These are phyloP conservation scores for Diaporthe citrichinensis DNA, from an alignment of 2,329 filamentous ascomycete genomes.

Conservation along the genomic window DNA sequence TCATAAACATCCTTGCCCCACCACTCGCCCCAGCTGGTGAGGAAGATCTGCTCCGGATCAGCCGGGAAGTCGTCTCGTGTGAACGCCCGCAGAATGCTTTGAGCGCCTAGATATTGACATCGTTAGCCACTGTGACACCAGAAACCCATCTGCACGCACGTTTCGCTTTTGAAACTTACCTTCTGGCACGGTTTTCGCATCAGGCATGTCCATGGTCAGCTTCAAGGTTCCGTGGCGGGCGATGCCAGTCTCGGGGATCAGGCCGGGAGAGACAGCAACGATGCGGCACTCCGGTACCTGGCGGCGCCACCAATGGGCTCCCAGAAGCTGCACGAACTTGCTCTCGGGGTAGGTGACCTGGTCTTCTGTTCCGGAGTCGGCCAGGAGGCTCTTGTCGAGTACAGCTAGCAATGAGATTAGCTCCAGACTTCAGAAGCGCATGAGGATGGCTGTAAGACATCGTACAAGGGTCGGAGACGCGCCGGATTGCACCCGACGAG, in stretches of 20 bases:
- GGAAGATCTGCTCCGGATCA: slow-evolving; percentile 66
- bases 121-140: slow-evolving; percentile 38
- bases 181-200: slow-evolving; percentile 63
- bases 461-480: slow-evolving; percentile 55
- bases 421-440: neutral
- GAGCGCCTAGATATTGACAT: slow-evolving; percentile 53
- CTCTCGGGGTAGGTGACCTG: slow-evolving; percentile 56
- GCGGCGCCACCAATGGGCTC: slow-evolving; percentile 70
- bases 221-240: slow-evolving; percentile 49
- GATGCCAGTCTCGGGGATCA: slow-evolving; percentile 65
- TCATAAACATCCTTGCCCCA: slow-evolving; percentile 62
- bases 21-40: slow-evolving; percentile 71
- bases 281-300: slow-evolving; percentile 61
- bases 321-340: slow-evolving; percentile 66
- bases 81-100: slow-evolving; percentile 61
- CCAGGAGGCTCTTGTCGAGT: slow-evolving; percentile 57
- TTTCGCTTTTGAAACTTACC: slow-evolving; percentile 50
- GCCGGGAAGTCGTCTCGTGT: slow-evolving; percentile 62
- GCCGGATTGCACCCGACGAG: slow-evolving; percentile 63
- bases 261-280: slow-evolving; percentile 67
- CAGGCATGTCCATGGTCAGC: slow-evolving; percentile 53
- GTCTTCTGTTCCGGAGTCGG: slow-evolving; percentile 52
- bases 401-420: slow-evolving; percentile 46
- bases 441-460: neutral
- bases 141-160: too few species aligned